Conservation (phyloP, 2,329 filamentous ascomycete species). For the Aspergillus tanneri region DNA sequence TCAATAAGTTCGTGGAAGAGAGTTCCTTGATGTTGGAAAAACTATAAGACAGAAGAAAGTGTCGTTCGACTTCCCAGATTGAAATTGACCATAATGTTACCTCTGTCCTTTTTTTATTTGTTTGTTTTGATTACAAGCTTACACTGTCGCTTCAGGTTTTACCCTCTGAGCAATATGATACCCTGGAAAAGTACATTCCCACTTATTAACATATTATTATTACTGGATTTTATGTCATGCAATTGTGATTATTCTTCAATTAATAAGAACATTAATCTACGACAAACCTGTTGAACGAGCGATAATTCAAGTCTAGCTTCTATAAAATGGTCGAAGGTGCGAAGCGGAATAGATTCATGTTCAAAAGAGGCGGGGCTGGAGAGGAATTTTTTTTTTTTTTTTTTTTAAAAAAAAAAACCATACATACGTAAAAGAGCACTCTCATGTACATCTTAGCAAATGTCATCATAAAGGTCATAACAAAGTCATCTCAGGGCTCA, state of each 20-base stretch:
- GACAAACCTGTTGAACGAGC: conserved; percentile 1
- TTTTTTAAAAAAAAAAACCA: too few species aligned
- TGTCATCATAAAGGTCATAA: conserved; percentile 40
- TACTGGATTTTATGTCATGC: too few species aligned
- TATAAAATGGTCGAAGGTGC: conserved; percentile 23
- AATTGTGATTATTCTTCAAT: too few species aligned
- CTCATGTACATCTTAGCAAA: conserved; percentile 42
- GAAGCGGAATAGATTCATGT: conserved; percentile 27
- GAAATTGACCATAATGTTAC: too few species aligned
- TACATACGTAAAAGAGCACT: conserved; percentile 39
- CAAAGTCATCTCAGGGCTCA: conserved; percentile 33
- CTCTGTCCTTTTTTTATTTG: neutral
- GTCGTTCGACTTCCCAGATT: too few species aligned
- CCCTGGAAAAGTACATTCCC: conserved; percentile 14
- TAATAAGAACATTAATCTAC: neutral
- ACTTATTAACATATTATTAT: neutral
- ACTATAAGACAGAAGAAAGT: too few species aligned
- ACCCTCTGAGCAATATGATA: conserved; percentile 18
- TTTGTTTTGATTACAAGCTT: neutral
- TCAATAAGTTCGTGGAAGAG: too few species aligned
- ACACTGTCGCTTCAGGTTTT: neutral
- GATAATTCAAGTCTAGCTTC: conserved; percentile 13
- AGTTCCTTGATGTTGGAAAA: too few species aligned
- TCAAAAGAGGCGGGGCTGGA: conserved; percentile 17
- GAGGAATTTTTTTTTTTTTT: too few species aligned